These are phyloP conservation scores for Teratosphaeria epicoccoides DNA, from an alignment of 2,329 filamentous ascomycete genomes.

Conservation along the genomic window DNA sequence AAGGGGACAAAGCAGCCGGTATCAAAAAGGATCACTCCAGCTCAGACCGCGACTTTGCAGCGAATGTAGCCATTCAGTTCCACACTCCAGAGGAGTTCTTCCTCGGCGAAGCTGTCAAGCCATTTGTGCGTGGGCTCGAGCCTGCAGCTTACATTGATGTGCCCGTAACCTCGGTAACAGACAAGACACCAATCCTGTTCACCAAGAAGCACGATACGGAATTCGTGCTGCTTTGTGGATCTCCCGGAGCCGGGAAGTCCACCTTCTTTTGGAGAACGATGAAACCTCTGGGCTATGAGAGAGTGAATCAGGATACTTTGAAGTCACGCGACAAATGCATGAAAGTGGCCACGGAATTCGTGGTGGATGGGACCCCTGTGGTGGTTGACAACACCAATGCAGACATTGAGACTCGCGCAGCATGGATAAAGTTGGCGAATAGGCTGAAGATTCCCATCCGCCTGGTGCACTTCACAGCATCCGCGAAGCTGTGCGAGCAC, in stretches of 20 bases:
- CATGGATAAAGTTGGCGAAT: constrained; percentile 67
- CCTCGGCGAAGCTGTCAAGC: constrained; percentile 53
- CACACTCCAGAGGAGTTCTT: constrained; percentile 90
- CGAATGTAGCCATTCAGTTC: constrained; percentile 72
- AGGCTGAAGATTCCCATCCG: constrained; percentile 64
- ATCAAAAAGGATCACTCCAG: constrained; percentile 48
- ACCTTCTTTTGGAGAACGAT: constrained; percentile 76
- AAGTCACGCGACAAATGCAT: constrained; percentile 62
- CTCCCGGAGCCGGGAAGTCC: constrained; percentile 83
- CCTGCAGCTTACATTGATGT: constrained; percentile 44
- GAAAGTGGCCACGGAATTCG: constrained; percentile 52
- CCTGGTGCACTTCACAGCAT: constrained; percentile 74
- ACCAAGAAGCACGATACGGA: constrained; percentile 58
- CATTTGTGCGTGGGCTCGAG: constrained; percentile 63
- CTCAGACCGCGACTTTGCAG: constrained; percentile 64
- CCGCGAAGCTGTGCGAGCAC: constrained; percentile 62
- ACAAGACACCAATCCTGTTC: constrained; percentile 28
- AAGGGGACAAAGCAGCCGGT: constrained; percentile 26
- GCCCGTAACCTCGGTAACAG: constrained; percentile 17
- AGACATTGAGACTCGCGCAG: constrained; percentile 61
- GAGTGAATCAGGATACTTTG: constrained; percentile 82
- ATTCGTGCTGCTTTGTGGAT: constrained; percentile 76
- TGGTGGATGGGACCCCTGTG: constrained; percentile 57
- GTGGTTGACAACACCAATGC: constrained; percentile 94
- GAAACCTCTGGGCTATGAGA: constrained; percentile 65